Evolutionary conservation across 495 filamentous ascomycete genomes (phyloP), one percentile per base, ranked within the genome.

Genomic region (Penicillium silybi): DNA sequence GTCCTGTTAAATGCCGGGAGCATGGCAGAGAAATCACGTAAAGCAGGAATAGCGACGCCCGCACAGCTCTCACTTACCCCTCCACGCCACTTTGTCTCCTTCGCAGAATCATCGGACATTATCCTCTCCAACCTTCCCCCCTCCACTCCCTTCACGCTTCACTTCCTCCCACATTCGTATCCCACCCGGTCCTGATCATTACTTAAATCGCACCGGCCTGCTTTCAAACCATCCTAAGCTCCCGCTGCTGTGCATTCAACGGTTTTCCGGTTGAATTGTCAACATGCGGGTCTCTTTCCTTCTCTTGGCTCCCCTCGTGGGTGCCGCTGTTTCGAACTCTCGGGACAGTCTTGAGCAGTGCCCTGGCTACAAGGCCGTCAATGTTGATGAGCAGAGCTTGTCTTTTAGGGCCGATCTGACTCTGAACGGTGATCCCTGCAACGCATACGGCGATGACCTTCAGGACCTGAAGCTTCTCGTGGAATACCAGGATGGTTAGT

Each of bases 401-500:
- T 63, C 63, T 20, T 52, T 75, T 29, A 67, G 58, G 7, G 88
- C 87, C 0, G 81, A 88, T 42, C 72, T 95, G 63, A 78, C 57
- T 17, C 71, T 92, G 2, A 85, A 85, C 11, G 87, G 87, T 0
- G 58, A 76, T 23, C 74, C 80, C 19, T 93, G 89, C 63, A 82
- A 89, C 68, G 76, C 77, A 4, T 91, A 89, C 57, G 87, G 87
- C 16, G 75, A 73, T 2, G 89, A 93, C 59, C 45, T 93, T 52
- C 61, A 72, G 40, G 73, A 84, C 35, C 68, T 93, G 56, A 83
- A 75, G 51, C 68, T 92, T 42, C 70, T 83, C 27, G 88, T 92
- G 35, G 85, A 86, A 25, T 90, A 91, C 55, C 84, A 92, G 61
- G 84, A 81, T 6, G 79, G 87, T 90, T 59, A 67, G 80, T 76